Base-by-base conservation (phyloP, 176 grass and related monocot species). In the Oryza meyeriana region DNA sequence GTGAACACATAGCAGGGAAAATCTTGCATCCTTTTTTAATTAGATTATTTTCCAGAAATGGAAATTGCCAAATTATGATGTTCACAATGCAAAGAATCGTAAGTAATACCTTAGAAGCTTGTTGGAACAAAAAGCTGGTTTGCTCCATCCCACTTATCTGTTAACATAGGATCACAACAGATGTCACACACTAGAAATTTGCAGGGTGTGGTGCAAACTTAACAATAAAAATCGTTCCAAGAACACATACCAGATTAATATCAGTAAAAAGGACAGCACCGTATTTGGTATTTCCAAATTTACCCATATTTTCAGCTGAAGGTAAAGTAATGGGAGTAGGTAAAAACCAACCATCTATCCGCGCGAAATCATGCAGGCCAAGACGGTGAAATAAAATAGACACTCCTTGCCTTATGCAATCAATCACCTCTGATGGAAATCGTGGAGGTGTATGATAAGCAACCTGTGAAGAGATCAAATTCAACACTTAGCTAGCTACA, bases 61-160 rank as follows among this genome's bases (percentile, higher is more conserved):
- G 27, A 22, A 36, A 70, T 30, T 76, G 14, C 30, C 4, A 62
- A 70, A 87, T 71, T 61, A 39, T 8, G 8, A 10, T 44, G 41
- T 44, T 14, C 31, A n/a, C 24, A 69, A 67, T 82, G 64, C 57
- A 71, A 29, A 24, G 41, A 71, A 57, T 77, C 57, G 57, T 52
- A 6, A 74, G 25, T 2, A 7, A 65, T 93, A 98, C 95, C 95
- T 83, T 91, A 12, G 95, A 94, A 90, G 92, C 90, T 89, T 98
- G 95, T 81, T 98, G 95, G 85, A 98, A 98, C 73, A 98, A 89
- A 69, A 98, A 98, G 42, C 95, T 98, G 41, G 90, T 98, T 84
- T 98, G 95, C 86, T 98, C 95, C 95, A 98, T 98, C 61, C 95
- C 95, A 81, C 92, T 94, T 86, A 98, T 92, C 95, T 98, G 83